A percentile compares a stretch with the other conserved stretches of the same genome.
Conservation (phyloP, 495 filamentous ascomycete species). For the Elasticomyces elasticus region DNA sequence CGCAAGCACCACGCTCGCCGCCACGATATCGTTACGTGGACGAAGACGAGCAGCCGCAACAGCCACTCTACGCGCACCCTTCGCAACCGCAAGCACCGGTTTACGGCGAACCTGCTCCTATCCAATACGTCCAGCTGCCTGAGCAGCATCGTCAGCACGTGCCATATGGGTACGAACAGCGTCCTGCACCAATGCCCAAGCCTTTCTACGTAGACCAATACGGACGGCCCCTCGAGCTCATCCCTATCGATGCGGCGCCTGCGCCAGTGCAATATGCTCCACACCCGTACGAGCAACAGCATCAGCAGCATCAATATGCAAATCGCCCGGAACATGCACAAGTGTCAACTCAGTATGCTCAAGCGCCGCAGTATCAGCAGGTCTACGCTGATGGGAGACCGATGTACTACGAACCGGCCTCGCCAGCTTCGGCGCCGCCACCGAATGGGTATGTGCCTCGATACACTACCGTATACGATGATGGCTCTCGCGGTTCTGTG, state of each 20-base stretch:
- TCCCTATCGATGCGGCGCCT: conserved; percentile 8
- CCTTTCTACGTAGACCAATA: conserved; percentile 14
- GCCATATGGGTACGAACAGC: conserved; percentile 5
- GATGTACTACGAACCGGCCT: conserved; percentile 2
- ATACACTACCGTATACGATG: not conserved
- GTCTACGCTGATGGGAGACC: not conserved
- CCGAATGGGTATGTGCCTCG: not conserved
- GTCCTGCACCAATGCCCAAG: not conserved
- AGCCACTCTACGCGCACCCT: not conserved
- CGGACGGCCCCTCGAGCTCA: conserved; percentile 9
- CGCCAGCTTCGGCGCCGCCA: not conserved
- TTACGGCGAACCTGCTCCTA: not conserved
- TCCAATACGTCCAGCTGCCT: conserved; percentile 1
- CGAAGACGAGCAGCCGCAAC: conserved; percentile 4
- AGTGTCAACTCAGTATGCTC: not conserved
- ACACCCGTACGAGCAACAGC: conserved; percentile 13
- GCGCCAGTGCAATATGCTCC: conserved; percentile 15
- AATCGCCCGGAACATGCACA: not conserved
- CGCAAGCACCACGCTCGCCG: not conserved
- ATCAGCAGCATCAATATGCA: not conserved
- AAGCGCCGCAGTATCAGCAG: conserved; percentile 1
- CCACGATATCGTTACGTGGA: conserved; percentile 9
- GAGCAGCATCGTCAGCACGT: not conserved
- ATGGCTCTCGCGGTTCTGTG: not conserved
- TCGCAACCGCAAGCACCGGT: not conserved